phyloP scores from a whole-genome alignment of 208 protist species.

The Leishmania major region DNA sequence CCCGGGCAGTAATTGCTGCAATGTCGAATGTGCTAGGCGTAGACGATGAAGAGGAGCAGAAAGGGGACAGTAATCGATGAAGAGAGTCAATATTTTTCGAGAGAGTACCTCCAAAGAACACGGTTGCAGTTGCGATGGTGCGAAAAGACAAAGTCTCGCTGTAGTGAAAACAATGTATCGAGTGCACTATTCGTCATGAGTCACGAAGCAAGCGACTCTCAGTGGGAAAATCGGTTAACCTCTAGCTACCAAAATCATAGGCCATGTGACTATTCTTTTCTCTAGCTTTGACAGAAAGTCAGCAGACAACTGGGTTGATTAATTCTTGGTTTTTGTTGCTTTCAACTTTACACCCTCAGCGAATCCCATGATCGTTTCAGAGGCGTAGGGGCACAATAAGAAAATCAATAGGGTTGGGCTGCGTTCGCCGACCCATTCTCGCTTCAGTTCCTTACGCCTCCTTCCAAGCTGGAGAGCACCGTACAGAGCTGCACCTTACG shows the following conservation, averaged over 20 bases:
- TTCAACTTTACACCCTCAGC: background rate
- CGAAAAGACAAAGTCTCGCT: background rate
- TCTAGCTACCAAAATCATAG: too few relatives aligned
- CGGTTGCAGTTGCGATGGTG: background rate
- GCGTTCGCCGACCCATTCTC: background rate
- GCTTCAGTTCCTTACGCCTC: background rate
- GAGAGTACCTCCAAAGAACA: background rate
- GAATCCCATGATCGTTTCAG: background rate
- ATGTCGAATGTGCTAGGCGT: background rate
- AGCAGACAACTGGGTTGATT: background rate
- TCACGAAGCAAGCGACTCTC: too few relatives aligned
- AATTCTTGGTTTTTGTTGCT: background rate
- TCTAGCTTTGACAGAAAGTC: background rate
- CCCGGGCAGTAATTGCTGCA: background rate
- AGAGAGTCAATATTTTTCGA: background rate
- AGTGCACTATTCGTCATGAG: background rate
- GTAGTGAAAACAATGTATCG: background rate
- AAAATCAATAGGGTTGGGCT: background rate
- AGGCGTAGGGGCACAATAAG: too few relatives aligned
- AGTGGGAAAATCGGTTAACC: background rate
- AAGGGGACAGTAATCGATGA: background rate
- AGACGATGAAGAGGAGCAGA: background rate
- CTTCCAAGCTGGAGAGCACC: background rate
- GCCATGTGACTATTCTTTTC: background rate
- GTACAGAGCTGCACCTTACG: background rate